Evolutionary conservation across 129 eudicot species (phyloP).

Genomic region (Tagetes patula): DNA sequence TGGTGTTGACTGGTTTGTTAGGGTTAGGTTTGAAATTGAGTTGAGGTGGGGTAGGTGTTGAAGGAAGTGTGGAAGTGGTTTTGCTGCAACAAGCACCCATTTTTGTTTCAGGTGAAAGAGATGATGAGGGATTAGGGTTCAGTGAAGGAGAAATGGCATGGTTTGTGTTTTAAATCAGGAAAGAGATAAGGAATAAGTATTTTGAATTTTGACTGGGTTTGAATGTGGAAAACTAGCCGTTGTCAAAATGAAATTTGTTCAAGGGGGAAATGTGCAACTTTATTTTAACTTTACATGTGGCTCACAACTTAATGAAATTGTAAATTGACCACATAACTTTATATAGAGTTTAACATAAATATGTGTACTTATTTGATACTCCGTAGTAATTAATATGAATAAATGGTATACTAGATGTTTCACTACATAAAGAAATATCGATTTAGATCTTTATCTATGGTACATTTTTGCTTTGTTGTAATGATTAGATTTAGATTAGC

Average conservation of each 20-base stretch:
- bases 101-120: slow-evolving; percentile 16
- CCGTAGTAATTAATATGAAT: too few species aligned
- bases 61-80: slow-evolving; percentile 3
- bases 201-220: slow-evolving; percentile 34
- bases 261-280: slow-evolving; percentile 29
- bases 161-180: slow-evolving; percentile 28
- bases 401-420: too few species aligned
- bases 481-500: not conserved
- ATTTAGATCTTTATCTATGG: not conserved
- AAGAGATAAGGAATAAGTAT: slow-evolving; percentile 16
- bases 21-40: slow-evolving; percentile 28
- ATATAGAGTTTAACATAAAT: too few species aligned
- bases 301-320: slow-evolving; percentile 11
- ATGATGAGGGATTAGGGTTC: slow-evolving; percentile 18
- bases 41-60: slow-evolving; percentile 29
- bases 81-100: slow-evolving; percentile 44
- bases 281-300: slow-evolving; percentile 5
- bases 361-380: too few species aligned
- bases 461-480: not conserved
- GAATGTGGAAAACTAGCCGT: slow-evolving; percentile 36
- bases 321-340: slow-evolving; percentile 16
- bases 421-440: too few species aligned
- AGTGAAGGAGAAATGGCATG: slow-evolving; percentile 15
- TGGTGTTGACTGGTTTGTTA: not conserved
- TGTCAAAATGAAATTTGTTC: slow-evolving; percentile 2